Conservation (phyloP, 2,329 filamentous ascomycete species). For the Talaromyces sp. region DNA sequence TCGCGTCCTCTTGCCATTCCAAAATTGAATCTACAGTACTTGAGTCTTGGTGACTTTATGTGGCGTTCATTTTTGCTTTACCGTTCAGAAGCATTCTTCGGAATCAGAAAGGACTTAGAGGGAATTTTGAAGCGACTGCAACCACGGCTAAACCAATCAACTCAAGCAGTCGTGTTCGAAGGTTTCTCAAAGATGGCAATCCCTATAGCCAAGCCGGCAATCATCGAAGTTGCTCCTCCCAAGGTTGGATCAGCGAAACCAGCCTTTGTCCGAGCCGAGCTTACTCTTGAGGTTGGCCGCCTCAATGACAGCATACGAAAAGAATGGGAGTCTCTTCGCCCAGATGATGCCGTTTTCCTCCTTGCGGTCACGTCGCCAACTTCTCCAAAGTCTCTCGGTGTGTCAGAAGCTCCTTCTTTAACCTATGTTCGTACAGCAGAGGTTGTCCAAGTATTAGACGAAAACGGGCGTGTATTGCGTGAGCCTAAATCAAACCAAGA, state of each 20-base stretch:
- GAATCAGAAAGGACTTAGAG: slow-evolving; percentile 87
- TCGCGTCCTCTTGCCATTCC: slow-evolving; percentile 83
- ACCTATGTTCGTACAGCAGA: slow-evolving; percentile 74
- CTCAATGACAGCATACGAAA: slow-evolving; percentile 69
- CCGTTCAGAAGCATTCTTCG: slow-evolving; percentile 86
- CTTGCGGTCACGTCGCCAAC: slow-evolving; percentile 62
- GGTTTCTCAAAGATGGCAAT: slow-evolving; percentile 92
- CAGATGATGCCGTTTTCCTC: slow-evolving; percentile 86
- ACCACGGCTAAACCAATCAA: slow-evolving; percentile 60
- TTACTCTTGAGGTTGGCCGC: slow-evolving; percentile 75
- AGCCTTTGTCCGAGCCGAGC: slow-evolving; percentile 80
- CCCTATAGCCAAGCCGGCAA: slow-evolving; percentile 76
- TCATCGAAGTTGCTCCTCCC: slow-evolving; percentile 79
- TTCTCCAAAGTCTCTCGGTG: slow-evolving; percentile 1
- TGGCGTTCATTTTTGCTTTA: slow-evolving; percentile 91
- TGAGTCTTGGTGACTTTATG: slow-evolving; percentile 93
- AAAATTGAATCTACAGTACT: slow-evolving; percentile 91
- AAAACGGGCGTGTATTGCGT: slow-evolving; percentile 70
- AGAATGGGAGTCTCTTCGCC: slow-evolving; percentile 86
- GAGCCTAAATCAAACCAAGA: slow-evolving; percentile 51
- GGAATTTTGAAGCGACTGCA: slow-evolving; percentile 73
- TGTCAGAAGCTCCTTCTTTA: slow-evolving; percentile 35
- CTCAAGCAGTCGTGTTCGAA: slow-evolving; percentile 65
- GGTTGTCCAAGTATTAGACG: slow-evolving; percentile 79
- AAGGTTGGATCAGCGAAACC: slow-evolving; percentile 78